Base-by-base conservation (phyloP, 352 stramenopile species). In the Phytopythium kandeliae region DNA sequence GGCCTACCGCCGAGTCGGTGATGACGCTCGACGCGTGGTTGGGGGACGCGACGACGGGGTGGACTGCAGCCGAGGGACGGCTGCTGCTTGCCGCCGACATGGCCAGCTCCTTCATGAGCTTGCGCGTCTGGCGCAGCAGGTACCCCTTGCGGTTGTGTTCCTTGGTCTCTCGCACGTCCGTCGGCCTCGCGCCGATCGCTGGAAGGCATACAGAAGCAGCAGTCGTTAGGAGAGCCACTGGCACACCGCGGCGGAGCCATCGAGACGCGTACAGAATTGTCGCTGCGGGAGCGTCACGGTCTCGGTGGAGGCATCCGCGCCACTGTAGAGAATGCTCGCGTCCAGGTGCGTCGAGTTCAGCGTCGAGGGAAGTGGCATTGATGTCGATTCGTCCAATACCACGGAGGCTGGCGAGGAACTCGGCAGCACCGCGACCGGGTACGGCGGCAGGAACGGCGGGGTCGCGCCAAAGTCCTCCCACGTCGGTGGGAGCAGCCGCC, bases 91-190 rank as follows among this genome's bases (percentile, higher is more conserved):
- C 38, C 6, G 17, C 51, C 15, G 41, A 53, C 43, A 36, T 38
- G 37, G 25, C 44, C 19, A 42, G 44, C 13, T 77, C 65, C 54
- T 65, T 61, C 48, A 70, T 65, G 56, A 78, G 48, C 34, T 69
- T 86, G 35, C 79, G 70, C 1, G 61, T 67, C 40, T 86, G 76
- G 9, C 79, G 79, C 38, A 90, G 65, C 0, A 65, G 61, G 56
- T 90, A 90, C 2, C 79, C 79, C 30, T 82, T 85, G 15, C 79
- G 70, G 44, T 90, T 90, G 56, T 90, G 79, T 52, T 87, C 79
- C 54, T 90, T 90, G 36, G 61, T 49, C 12, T 35, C 57, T 26
- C 31, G 62, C 34, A 45, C 47, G 0, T 33, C 33, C 2, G 33
- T 25, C 12, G 12, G 34, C 9, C 35, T 33, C 3, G 34, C 13